A percentile compares a stretch with the other conserved stretches of the same genome.
Conservation (phyloP, 352 stramenopile species). For the Phytophthora hybrid region DNA sequence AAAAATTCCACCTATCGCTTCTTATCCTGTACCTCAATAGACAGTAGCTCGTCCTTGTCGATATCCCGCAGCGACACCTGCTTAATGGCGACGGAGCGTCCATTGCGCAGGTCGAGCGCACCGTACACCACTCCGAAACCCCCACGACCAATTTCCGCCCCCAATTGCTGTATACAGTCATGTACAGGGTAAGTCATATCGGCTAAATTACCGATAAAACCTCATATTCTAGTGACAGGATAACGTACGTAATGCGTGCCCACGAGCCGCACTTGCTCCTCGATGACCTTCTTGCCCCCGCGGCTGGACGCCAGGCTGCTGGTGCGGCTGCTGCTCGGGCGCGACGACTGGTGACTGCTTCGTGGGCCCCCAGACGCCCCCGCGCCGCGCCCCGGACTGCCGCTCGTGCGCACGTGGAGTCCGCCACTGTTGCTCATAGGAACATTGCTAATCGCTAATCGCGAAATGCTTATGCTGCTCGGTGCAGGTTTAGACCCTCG, state of each 20-base stretch:
- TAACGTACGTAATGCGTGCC: constrained; percentile 75
- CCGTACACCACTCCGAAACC: constrained; percentile 92
- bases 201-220: background rate
- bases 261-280: constrained; percentile 75
- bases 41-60: constrained; percentile 83
- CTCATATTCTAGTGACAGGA: background rate
- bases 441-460: constrained; percentile 15
- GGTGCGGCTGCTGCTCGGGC: constrained; percentile 15
- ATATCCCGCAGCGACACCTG: constrained; percentile 87
- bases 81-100: constrained; percentile 88
- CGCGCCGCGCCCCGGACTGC: constrained; percentile 4
- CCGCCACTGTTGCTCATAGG: constrained; percentile 33
- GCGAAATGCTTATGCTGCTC: background rate
- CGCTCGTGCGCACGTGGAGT: constrained; percentile 38
- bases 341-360: constrained; percentile 19
- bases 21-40: constrained; percentile 67
- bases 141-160: constrained; percentile 91
- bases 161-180: constrained; percentile 78
- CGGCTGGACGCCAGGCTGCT: constrained; percentile 35
- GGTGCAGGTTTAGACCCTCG: too few relatives aligned
- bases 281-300: constrained; percentile 33
- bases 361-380: constrained; percentile 1
- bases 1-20: background rate
- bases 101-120: constrained; percentile 87
- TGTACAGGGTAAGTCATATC: constrained; percentile 6